Evolutionary conservation across 2,329 filamentous ascomycete genomes (phyloP).

Genomic region (Colletotrichum eleusines): DNA sequence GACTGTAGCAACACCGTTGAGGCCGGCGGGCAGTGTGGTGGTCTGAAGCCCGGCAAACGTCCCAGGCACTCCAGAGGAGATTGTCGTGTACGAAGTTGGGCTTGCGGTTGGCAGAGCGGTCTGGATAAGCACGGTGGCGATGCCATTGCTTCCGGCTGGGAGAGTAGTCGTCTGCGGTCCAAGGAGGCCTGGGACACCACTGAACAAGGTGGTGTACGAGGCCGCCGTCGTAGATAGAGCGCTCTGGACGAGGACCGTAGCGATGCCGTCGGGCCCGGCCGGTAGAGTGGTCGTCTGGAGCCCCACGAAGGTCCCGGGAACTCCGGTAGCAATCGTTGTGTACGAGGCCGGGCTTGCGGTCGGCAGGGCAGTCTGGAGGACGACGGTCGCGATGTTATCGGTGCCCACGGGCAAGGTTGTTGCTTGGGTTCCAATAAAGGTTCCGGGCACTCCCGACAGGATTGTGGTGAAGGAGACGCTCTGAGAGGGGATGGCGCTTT

Average conservation of each 20-base stretch:
- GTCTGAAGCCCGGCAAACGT: slow-evolving; percentile 3
- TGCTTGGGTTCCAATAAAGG: not conserved
- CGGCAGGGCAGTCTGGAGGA: not conserved
- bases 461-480: slow-evolving; percentile 10
- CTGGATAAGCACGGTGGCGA: not conserved
- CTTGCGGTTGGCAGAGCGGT: not conserved
- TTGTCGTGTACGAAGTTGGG: slow-evolving; percentile 1
- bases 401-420: slow-evolving; percentile 15
- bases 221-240: not conserved
- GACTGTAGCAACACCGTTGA: slow-evolving; percentile 10
- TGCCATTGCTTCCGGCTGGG: not conserved
- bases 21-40: slow-evolving; percentile 1
- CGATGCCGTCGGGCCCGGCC: not conserved
- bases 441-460: slow-evolving; percentile 7
- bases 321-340: not conserved
- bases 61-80: slow-evolving; percentile 16
- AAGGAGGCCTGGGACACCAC: not conserved
- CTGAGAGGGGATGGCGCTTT: slow-evolving; percentile 3
- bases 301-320: not conserved
- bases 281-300: slow-evolving; percentile 14
- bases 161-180: not conserved
- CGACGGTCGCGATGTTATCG: not conserved
- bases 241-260: not conserved
- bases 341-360: slow-evolving; percentile 1
- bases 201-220: slow-evolving; percentile 12